phyloP scores from a whole-genome alignment of 768 basidiomycete species.

The Suillus placidus region DNA sequence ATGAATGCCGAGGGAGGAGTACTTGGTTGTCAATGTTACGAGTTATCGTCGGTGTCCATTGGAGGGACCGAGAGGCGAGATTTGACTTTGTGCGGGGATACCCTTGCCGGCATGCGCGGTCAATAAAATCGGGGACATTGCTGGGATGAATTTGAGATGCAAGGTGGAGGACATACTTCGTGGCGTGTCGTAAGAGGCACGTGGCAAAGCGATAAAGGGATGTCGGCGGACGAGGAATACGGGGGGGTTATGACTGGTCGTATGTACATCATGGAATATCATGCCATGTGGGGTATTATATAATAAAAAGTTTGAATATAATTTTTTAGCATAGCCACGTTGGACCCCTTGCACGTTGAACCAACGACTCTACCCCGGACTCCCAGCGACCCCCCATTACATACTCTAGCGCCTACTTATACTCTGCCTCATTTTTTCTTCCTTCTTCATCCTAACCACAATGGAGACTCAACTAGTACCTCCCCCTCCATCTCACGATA shows the following conservation, averaged over 20 bases:
- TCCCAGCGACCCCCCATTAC: constrained; percentile 4
- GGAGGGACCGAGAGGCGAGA: too few species aligned
- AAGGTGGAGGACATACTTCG: too few species aligned
- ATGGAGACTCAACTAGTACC: constrained; percentile 25
- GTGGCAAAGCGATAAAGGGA: neutral
- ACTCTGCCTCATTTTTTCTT: constrained; percentile 18
- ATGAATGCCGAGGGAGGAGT: neutral
- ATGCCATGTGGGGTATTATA: neutral
- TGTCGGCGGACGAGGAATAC: neutral
- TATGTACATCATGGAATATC: too few species aligned
- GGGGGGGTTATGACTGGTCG: too few species aligned
- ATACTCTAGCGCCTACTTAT: constrained; percentile 10
- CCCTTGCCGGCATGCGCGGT: too few species aligned
- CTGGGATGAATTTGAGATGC: neutral
- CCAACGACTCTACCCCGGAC: constrained; percentile 2
- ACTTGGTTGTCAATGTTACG: too few species aligned
- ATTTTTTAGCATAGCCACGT: neutral
- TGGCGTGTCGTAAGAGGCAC: neutral
- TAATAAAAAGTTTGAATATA: neutral
- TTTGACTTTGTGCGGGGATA: too few species aligned
- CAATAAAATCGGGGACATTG: neutral
- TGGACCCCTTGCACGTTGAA: constrained; percentile 2
- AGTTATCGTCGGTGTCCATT: neutral
- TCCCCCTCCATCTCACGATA: constrained; percentile 33
- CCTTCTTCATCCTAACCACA: constrained; percentile 16